Evolutionary conservation across 228 moss, liverwort and hornwort species (phyloP).

Genomic region (Sphagnum fallax): DNA sequence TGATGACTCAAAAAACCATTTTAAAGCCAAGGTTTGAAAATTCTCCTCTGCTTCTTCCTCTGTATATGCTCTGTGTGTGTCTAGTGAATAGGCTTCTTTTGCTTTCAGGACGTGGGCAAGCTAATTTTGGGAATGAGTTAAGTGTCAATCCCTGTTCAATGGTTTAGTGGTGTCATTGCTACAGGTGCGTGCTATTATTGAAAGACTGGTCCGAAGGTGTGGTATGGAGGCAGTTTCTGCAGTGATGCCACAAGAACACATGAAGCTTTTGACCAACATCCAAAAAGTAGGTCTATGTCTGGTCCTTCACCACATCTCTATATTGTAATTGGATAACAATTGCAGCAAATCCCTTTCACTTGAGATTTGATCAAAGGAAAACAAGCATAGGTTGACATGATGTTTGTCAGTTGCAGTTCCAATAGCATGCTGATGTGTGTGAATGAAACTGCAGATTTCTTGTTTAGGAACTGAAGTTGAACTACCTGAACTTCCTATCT

Average conservation of each 20-base stretch:
- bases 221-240: constrained; percentile 79
- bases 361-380: no score
- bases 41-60: neutral
- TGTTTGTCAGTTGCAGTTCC: no score
- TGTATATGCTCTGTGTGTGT: neutral
- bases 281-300: constrained; percentile 47
- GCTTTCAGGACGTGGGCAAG: no score
- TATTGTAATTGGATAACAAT: neutral
- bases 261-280: constrained; percentile 97
- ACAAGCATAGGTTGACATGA: no score
- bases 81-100: neutral
- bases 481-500: no score
- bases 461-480: no score
- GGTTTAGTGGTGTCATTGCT: neutral
- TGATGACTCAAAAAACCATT: constrained; percentile 96
- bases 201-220: constrained; percentile 87
- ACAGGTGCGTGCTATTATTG: constrained; percentile 74
- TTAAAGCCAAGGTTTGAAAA: constrained; percentile 81
- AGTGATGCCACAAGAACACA: constrained; percentile 89
- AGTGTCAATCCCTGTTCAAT: no score
- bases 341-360: no score
- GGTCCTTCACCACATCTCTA: neutral
- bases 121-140: no score
- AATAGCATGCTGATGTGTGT: no score
- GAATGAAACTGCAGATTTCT: no score